phyloP scores from a whole-genome alignment of 495 filamentous ascomycete genomes.

The Neurospora cerealis region DNA sequence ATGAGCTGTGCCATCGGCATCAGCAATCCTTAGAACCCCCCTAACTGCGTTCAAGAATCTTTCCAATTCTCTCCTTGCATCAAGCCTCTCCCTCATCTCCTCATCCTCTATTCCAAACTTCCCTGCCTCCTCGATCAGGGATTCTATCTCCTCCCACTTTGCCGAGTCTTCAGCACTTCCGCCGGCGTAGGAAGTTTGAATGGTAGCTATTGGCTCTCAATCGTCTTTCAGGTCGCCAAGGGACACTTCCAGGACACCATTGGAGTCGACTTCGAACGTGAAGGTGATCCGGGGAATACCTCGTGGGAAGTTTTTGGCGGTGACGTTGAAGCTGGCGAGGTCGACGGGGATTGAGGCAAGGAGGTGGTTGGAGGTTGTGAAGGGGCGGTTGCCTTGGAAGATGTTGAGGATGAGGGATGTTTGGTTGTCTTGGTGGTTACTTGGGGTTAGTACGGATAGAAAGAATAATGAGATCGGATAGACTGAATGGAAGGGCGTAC shows the following conservation, averaged over 20 bases:
- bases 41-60: constrained; percentile 89
- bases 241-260: constrained; percentile 87
- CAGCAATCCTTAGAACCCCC: constrained; percentile 62
- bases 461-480: background rate
- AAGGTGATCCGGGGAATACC: constrained; percentile 91
- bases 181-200: constrained; percentile 38
- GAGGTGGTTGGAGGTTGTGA: constrained; percentile 89
- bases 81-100: constrained; percentile 74
- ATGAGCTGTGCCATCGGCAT: background rate
- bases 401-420: constrained; percentile 87
- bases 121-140: constrained; percentile 89
- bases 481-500: background rate
- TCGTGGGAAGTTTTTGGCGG: constrained; percentile 61
- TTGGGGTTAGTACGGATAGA: background rate
- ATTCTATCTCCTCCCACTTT: constrained; percentile 81
- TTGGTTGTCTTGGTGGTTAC: constrained; percentile 60
- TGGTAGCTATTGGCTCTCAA: constrained; percentile 30
- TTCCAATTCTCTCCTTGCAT: constrained; percentile 85
- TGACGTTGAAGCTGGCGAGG: constrained; percentile 60
- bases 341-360: constrained; percentile 74
- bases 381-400: constrained; percentile 82
- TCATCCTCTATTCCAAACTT: constrained; percentile 93
- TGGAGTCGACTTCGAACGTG: constrained; percentile 65
- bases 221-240: constrained; percentile 89
- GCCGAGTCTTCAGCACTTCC: constrained; percentile 88